phyloP scores from a whole-genome alignment of 306 rosid species.

The Prunus fruticosa region DNA sequence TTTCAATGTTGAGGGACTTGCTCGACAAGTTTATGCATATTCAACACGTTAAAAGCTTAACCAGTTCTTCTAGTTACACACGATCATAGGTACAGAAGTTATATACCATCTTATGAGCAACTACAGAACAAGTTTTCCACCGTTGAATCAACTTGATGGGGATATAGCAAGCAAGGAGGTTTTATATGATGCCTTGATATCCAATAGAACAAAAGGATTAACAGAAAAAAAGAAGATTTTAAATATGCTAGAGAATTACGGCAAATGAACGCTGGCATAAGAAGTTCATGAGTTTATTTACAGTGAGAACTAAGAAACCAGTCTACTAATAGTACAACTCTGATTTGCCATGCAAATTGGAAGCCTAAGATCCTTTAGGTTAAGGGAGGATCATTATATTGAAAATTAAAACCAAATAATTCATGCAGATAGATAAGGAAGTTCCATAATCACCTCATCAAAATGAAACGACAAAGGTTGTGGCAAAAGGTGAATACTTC shows the following conservation, averaged over 20 bases:
- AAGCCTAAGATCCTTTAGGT: conserved; percentile 11
- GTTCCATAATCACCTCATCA: conserved; percentile 26
- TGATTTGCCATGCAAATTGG: conserved; percentile 18
- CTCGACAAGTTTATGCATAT: background rate
- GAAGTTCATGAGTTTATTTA: conserved; percentile 25
- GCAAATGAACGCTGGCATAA: conserved; percentile 10
- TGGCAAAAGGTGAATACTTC: conserved; percentile 27
- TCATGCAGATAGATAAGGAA: conserved; percentile 18
- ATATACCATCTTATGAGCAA: background rate
- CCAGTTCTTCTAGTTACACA: background rate
- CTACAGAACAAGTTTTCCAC: background rate
- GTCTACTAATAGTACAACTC: conserved; percentile 14
- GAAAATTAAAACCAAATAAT: conserved; percentile 12
- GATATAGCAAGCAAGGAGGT: background rate
- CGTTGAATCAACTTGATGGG: background rate
- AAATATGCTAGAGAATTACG: background rate
- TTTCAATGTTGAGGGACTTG: background rate
- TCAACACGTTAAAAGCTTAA: background rate
- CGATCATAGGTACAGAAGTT: background rate
- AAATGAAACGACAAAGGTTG: conserved; percentile 29
- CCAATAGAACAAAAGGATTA: background rate
- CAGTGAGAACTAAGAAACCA: conserved; percentile 14
- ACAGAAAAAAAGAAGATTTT: background rate
- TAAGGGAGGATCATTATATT: conserved; percentile 8
- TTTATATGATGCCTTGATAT: background rate